These are phyloP conservation scores for Magnusiomyces tetraspermus DNA, from an alignment of 1,139 yeast genomes.

Conservation along the genomic window DNA sequence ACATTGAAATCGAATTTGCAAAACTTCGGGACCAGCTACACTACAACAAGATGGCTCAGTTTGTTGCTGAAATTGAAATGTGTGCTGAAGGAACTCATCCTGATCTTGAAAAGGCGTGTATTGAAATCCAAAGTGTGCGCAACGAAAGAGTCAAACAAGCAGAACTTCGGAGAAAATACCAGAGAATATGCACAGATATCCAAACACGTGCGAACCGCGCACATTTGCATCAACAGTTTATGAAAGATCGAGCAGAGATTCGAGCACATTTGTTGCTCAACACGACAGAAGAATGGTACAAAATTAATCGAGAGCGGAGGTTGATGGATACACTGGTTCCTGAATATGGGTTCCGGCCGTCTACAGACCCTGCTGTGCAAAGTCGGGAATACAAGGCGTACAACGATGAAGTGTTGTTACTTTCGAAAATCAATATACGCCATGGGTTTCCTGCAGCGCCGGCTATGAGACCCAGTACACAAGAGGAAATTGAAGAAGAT, in stretches of 20 bases:
- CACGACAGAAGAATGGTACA: slow-evolving; percentile 87
- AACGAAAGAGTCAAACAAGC: slow-evolving; percentile 63
- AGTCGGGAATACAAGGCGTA: slow-evolving; percentile 46
- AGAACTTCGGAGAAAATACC: slow-evolving; percentile 59
- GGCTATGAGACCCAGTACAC: slow-evolving; percentile 39
- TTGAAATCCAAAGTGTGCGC: slow-evolving; percentile 60
- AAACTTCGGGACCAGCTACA: slow-evolving; percentile 57
- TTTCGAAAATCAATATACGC: slow-evolving; percentile 48
- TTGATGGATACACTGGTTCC: slow-evolving; percentile 68
- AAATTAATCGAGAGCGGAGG: slow-evolving; percentile 80
- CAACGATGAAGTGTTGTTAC: slow-evolving; percentile 47
- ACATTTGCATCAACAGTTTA: slow-evolving; percentile 75
- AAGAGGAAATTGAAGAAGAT: slow-evolving; percentile 27
- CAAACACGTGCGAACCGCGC: slow-evolving; percentile 77
- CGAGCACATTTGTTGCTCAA: slow-evolving; percentile 57
- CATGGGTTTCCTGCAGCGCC: slow-evolving; percentile 61
- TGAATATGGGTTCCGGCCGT: slow-evolving; percentile 33
- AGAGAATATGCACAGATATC: slow-evolving; percentile 62
- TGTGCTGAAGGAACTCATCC: slow-evolving; percentile 91
- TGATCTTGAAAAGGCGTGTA: slow-evolving; percentile 55
- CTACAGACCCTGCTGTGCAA: slow-evolving; percentile 33
- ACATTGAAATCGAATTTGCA: slow-evolving; percentile 80
- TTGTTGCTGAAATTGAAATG: slow-evolving; percentile 75
- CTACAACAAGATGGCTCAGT: slow-evolving; percentile 51
- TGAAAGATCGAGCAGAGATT: slow-evolving; percentile 58